Base-by-base conservation (phyloP, 805 yeast species). In the Barnettozyma wickerhamii region DNA sequence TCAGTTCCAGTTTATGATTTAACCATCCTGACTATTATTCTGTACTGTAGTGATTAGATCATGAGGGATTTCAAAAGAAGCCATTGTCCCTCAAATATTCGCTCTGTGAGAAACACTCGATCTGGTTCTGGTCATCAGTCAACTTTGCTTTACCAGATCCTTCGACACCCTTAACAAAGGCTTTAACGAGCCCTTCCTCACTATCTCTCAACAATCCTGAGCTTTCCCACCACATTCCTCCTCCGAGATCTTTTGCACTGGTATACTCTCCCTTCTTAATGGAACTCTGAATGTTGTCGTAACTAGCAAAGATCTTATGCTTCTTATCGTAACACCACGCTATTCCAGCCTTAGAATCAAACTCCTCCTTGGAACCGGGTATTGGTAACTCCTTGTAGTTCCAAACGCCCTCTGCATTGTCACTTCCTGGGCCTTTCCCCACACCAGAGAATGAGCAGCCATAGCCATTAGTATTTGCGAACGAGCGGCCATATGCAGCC, bases 181-280 rank as follows among this genome's bases (percentile, higher is more conserved):
- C 63, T n/a, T 56, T 44, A 9, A 79, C 50, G 20, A 79, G 56
- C 0, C 80, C 74, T 27, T 66, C 52, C 2, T 53, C 39, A 3
- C 21, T 5, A 9, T 28, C 28, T 20, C 23, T 32, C 13, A 17
- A 19, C 5, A 36, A 18, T 3, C 95, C 96, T 42, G 81, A 72
- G 0, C 95, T 81, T 53, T 91, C 97, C 98, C 98, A 91, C 82
- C 86, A 90, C 77, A 93, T 81, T 0, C 85, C 95, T 0, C 99
- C 98, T 0, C 82, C 95, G 9, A 89, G 63, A 0, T 65, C 54
- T 6, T 64, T 59, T 17, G 60, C 50, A 30, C 48, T 51, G 7
- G 83, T 77, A 51, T 76, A 88, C 21, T 64, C 52, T 0, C 87
- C 88, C 58, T 91, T 93, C 14, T 52, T 51, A 7, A 56, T 52